Percentiles rank a stretch among this genome's conserved stretches.
Conservation (phyloP, 2,329 filamentous ascomycete genomes). For the Phialophora expanda region DNA sequence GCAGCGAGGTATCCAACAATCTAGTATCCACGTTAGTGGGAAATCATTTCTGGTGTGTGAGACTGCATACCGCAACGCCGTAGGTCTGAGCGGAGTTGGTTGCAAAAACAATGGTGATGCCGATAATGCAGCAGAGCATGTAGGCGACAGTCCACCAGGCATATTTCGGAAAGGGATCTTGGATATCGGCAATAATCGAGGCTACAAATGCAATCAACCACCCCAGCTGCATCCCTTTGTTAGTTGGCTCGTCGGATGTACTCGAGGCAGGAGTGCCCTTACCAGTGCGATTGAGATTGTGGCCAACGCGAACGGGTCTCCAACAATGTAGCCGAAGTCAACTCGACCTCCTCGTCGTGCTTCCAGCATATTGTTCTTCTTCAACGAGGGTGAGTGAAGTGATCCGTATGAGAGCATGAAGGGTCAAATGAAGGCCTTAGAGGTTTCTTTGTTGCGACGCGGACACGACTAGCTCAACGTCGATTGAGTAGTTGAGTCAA, state of each 20-base stretch:
- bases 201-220: constrained; percentile 93
- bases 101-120: constrained; percentile 80
- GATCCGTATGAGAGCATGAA: constrained; percentile 78
- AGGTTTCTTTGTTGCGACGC: constrained; percentile 14
- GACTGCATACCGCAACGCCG: constrained; percentile 74
- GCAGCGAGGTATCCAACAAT: constrained; percentile 85
- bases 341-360: constrained; percentile 52
- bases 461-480: background rate
- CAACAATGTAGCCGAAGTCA: constrained; percentile 85
- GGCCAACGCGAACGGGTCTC: constrained; percentile 93
- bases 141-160: constrained; percentile 92
- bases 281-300: constrained; percentile 91
- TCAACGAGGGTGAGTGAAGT: constrained; percentile 75
- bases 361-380: constrained; percentile 55
- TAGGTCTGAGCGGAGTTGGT: constrained; percentile 86
- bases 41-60: background rate
- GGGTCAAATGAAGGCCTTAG: constrained; percentile 23
- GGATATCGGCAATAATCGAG: constrained; percentile 73
- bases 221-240: constrained; percentile 76
- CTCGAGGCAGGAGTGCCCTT: constrained; percentile 51
- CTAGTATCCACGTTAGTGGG: constrained; percentile 47
- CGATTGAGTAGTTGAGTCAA: constrained; percentile 17
- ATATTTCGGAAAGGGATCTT: constrained; percentile 75
- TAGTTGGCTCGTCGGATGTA: constrained; percentile 9
- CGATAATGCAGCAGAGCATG: constrained; percentile 80